Base-by-base conservation (phyloP, 495 filamentous ascomycete genomes). In the Hapsidospora chrysogenum region DNA sequence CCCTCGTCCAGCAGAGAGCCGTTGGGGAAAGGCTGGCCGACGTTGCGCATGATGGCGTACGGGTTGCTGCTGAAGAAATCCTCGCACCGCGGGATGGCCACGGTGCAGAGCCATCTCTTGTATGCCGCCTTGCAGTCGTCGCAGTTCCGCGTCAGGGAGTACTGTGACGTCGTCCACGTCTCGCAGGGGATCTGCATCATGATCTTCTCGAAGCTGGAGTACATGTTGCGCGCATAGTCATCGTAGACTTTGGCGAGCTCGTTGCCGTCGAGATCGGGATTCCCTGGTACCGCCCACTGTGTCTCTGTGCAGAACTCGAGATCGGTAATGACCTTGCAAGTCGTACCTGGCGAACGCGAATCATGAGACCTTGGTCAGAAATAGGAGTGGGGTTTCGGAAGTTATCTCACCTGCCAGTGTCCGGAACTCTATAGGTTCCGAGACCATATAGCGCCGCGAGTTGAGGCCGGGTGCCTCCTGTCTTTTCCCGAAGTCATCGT, bases 101-200 rank as follows among this genome's bases (percentile, higher is more conserved):
- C 86, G 31, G 81, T 72, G 60, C 89, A 99, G 27, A 99, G 74
- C 89, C 89, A 99, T 42, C 74, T 56, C 50, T 82, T 92, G 61
- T 99, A 99, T 4, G 83, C 81, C 2, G 42, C 39, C 6, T 63
- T 73, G 55, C 89, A 99, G 57, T 85, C 69, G 17, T 45, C 45
- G 60, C 89, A 99, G 46, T 52, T 67, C 17, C 73, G 66, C 0
- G 72, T 78, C 21, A 95, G 72, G 1, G 85, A 94, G 59, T 86
- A 99, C 43, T 74, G 71, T 33, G 64, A 58, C 8, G 49, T 60
- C 16, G 68, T 56, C 3, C 68, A 63, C 17, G 84, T 78, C 42
- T 86, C 68, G 66, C 89, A 99, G 27, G 82, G 75, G 35, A 87
- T 65, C 53, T 93, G 86, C 39, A 76, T 68, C 13, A 99, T 61